Base-by-base conservation (phyloP, 805 yeast genomes). In the Naumovozyma baii region DNA sequence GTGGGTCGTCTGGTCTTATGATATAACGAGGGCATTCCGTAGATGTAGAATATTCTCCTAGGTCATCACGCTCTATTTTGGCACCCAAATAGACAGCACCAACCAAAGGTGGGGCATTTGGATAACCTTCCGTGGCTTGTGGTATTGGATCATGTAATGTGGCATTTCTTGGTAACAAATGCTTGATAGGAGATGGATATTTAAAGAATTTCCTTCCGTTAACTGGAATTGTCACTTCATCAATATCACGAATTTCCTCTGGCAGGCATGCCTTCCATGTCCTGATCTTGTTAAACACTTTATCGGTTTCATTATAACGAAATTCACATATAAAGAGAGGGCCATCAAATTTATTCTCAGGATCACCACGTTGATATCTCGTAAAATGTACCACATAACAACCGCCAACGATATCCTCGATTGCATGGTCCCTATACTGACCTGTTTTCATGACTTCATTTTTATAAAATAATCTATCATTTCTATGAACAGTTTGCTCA, bases 181-280 rank as follows among this genome's bases (percentile, higher is more conserved):
- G 78, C 55, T 78, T 80, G 50, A 92, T 70, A 12, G 97, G 97
- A 4, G 96, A 86, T 39, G 83, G 87, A 52, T 75, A 78, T 55
- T 78, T 78, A 57, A 83, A 70, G 48, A 75, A 73, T 53, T 88
- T 72, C 39, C 83, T 75, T 42, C 76, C 78, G 40, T 71, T 67
- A 37, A 90, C 70, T 5, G 90, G 87, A 30, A 76, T 75, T 17
- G 83, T 77, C 26, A 83, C 82, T 54, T 88, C 96, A 52, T 84
- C 90, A 39, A 64, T 52, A 47, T 83, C 87, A 52, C 97, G 77
- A 36, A 90, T 83, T 61, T 90, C 97, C 62, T 92, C 97, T 0
- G 98, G 98, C 49, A 92, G 71, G 68, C 97, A 92, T 5, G 96
- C 96, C 62, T 86, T 90, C 98, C 98, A 92, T 2, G 98, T 90